Percentiles rank a stretch among this genome's conserved stretches.
phyloP scores from a whole-genome alignment of 805 yeast genomes.

The Wickerhamiella domercqiae region DNA sequence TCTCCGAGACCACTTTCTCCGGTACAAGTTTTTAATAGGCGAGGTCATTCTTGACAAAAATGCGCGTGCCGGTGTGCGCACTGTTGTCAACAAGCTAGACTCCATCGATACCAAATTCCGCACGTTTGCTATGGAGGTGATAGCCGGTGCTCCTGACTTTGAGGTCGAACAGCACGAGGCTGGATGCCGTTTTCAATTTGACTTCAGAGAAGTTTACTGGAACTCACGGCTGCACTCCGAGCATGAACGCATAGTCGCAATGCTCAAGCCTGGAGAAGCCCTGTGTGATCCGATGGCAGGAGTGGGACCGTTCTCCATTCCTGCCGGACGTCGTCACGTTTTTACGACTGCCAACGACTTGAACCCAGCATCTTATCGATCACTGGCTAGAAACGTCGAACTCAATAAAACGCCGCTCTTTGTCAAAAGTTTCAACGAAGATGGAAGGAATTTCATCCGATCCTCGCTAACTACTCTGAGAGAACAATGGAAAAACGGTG shows the following conservation, averaged over 20 bases:
- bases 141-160: conserved; percentile 64
- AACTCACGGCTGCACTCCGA: conserved; percentile 89
- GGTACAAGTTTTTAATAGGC: conserved; percentile 69
- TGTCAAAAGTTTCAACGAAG: conserved; percentile 46
- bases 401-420: conserved; percentile 46
- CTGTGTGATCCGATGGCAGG: conserved; percentile 97
- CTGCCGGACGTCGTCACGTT: conserved; percentile 75
- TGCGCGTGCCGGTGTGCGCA: conserved; percentile 45
- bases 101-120: conserved; percentile 76
- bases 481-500: conserved; percentile 29
- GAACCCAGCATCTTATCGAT: conserved; percentile 72
- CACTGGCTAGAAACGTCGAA: conserved; percentile 47
- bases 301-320: conserved; percentile 95
- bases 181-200: conserved; percentile 72
- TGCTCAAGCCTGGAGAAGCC: conserved; percentile 49
- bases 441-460: conserved; percentile 70
- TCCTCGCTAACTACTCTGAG: conserved; percentile 38
- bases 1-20: conserved; percentile 67
- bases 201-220: conserved; percentile 93
- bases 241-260: conserved; percentile 61
- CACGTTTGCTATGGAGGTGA: conserved; percentile 83
- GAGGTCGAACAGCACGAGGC: conserved; percentile 77
- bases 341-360: conserved; percentile 83
- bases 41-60: conserved; percentile 82
- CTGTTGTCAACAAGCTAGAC: conserved; percentile 86